Evolutionary conservation across 805 yeast genomes (phyloP).

Genomic region (Osmozyma mogii): DNA sequence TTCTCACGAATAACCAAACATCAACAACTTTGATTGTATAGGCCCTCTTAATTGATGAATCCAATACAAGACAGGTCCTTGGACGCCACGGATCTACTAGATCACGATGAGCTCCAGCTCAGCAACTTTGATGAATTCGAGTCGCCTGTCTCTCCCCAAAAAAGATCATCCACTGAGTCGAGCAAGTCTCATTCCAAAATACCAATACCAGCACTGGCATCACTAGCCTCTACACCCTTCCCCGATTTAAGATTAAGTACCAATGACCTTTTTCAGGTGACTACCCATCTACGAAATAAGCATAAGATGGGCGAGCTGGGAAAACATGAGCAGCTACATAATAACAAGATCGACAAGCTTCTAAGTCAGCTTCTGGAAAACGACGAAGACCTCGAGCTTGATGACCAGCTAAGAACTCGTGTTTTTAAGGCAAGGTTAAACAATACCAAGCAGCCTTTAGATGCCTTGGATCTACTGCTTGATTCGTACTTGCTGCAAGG

Average conservation of each 20-base stretch:
- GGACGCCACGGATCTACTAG: constrained; percentile 12
- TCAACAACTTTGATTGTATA: no score
- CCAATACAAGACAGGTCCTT: no score
- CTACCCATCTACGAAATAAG: constrained; percentile 16
- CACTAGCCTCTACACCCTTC: neutral
- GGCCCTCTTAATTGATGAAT: no score
- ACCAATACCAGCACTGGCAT: neutral
- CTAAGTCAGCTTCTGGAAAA: constrained; percentile 25
- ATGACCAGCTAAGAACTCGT: constrained; percentile 13
- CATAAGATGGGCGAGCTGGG: neutral
- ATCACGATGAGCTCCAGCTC: constrained; percentile 9
- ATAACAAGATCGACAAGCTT: constrained; percentile 31
- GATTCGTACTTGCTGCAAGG: constrained; percentile 12
- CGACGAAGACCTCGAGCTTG: constrained; percentile 16
- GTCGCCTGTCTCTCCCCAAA: constrained; percentile 5
- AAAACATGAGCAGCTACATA: constrained; percentile 12
- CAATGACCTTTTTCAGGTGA: constrained; percentile 27
- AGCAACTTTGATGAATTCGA: constrained; percentile 8
- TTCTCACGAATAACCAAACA: no score
- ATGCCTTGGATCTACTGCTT: constrained; percentile 12
- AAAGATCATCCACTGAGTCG: no score
- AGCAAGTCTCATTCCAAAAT: no score
- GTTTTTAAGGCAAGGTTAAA: constrained; percentile 16
- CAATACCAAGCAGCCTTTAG: constrained; percentile 7
- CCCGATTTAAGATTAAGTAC: constrained; percentile 8